Evolutionary conservation across 2,329 filamentous ascomycete species (phyloP).

Genomic region (Penicillium sp.): DNA sequence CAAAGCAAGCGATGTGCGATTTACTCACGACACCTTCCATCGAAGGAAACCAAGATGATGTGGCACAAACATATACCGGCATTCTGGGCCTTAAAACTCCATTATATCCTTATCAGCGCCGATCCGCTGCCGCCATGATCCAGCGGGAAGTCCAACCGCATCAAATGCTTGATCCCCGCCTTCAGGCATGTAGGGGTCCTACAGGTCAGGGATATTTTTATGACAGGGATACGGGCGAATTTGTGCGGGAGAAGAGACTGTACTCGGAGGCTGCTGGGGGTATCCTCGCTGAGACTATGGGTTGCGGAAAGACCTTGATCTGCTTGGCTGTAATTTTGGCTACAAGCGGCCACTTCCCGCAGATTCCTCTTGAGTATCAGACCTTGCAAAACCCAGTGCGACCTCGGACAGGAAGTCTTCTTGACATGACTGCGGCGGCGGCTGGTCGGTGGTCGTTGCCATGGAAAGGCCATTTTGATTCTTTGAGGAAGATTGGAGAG

Average conservation of each 20-base stretch:
- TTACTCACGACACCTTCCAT: constrained; percentile 32
- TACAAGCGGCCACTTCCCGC: constrained; percentile 71
- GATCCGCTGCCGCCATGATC: constrained; percentile 82
- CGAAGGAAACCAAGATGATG: constrained; percentile 14
- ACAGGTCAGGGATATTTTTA: constrained; percentile 70
- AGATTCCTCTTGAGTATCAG: constrained; percentile 67
- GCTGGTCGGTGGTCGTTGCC: constrained; percentile 70
- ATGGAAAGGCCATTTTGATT: constrained; percentile 70
- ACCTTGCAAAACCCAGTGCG: constrained; percentile 49
- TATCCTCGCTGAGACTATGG: constrained; percentile 56
- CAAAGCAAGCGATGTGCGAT: constrained; percentile 42
- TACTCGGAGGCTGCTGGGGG: constrained; percentile 80
- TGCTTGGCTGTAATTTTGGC: constrained; percentile 78
- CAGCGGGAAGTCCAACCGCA: constrained; percentile 74
- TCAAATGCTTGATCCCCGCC: constrained; percentile 72
- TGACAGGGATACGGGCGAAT: constrained; percentile 65
- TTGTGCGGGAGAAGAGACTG: constrained; percentile 68
- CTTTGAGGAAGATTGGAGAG: constrained; percentile 52
- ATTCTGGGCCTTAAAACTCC: constrained; percentile 56
- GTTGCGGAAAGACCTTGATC: constrained; percentile 83
- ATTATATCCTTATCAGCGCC: constrained; percentile 78
- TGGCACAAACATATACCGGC: constrained; percentile 23
- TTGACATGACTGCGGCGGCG: constrained; percentile 76
- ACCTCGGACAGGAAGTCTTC: constrained; percentile 63
- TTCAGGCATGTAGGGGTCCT: constrained; percentile 66